Conservation (phyloP, 176 grass and related monocot species). For the Musa troglodytarum region DNA sequence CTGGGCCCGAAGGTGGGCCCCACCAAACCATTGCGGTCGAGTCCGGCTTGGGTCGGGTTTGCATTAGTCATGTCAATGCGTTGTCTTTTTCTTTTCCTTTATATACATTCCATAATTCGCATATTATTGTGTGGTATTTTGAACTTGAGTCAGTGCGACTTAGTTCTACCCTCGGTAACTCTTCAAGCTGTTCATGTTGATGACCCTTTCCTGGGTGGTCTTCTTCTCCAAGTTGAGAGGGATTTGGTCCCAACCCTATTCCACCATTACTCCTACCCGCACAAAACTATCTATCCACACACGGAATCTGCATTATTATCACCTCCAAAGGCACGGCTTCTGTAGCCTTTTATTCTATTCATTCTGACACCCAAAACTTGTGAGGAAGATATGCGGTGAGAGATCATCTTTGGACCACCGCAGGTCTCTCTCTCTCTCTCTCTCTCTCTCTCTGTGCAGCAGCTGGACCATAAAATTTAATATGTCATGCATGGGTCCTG, state of each 20-base stretch:
- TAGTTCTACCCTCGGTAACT: too few relatives aligned
- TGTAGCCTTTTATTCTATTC: neutral
- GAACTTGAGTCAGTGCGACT: too few relatives aligned
- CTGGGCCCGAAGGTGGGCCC: too few relatives aligned
- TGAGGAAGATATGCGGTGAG: neutral
- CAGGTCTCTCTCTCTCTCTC: too few relatives aligned
- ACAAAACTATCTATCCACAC: neutral
- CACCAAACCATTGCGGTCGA: too few relatives aligned
- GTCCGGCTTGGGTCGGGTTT: too few relatives aligned
- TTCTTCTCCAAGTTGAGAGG: conserved; percentile 27
- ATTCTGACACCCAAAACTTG: neutral
- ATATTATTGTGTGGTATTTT: too few relatives aligned
- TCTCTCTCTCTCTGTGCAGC: neutral
- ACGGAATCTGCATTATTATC: neutral
- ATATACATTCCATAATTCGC: too few relatives aligned
- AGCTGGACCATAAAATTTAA: neutral
- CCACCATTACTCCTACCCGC: neutral
- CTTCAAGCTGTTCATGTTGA: too few relatives aligned
- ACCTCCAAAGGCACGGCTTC: neutral
- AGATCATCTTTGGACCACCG: neutral
- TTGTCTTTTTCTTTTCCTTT: too few relatives aligned
- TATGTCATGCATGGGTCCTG: neutral
- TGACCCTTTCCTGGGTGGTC: conserved; percentile 21
- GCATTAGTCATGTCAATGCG: too few relatives aligned
- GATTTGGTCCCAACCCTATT: conserved; percentile 11